Evolutionary conservation across 768 basidiomycete genomes (phyloP).

Genomic region (Xerocomus brunneocitrinus): DNA sequence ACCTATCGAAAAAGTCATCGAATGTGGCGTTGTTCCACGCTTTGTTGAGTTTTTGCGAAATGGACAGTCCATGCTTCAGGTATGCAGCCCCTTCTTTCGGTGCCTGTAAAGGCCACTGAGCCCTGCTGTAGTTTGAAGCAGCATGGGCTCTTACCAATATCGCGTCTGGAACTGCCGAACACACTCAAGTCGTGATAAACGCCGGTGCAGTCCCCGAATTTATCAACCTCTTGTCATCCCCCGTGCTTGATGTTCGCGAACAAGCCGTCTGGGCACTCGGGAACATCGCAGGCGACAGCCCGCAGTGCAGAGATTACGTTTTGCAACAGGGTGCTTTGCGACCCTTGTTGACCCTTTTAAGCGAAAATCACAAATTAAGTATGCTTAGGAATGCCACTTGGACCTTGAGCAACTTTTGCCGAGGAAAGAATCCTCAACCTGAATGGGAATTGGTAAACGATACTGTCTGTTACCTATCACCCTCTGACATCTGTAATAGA

Average conservation of each 20-base stretch:
- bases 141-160: conserved; percentile 99
- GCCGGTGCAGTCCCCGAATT: conserved; percentile 95
- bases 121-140: conserved; percentile 73
- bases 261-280: conserved; percentile 99
- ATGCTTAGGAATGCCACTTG: conserved; percentile 99
- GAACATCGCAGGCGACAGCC: conserved; percentile 98
- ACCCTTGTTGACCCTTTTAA: conserved; percentile 83
- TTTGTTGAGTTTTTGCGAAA: conserved; percentile 91
- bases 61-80: conserved; percentile 83
- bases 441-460: conserved; percentile 89
- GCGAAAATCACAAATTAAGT: conserved; percentile 97
- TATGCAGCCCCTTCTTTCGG: conserved; percentile 27
- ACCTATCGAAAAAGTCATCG: conserved; percentile 97
- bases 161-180: conserved; percentile 95
- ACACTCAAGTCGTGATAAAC: conserved; percentile 96
- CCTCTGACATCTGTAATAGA: conserved; percentile 47
- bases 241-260: conserved; percentile 94
- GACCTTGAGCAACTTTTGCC: conserved; percentile 99
- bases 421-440: conserved; percentile 96
- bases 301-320: conserved; percentile 95
- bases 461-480: conserved; percentile 4
- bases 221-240: conserved; percentile 92
- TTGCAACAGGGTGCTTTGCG: conserved; percentile 89
- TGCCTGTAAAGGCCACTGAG: conserved; percentile 7
- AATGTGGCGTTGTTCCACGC: conserved; percentile 93